phyloP scores from a whole-genome alignment of 768 basidiomycete genomes.

The Collybia sordida region DNA sequence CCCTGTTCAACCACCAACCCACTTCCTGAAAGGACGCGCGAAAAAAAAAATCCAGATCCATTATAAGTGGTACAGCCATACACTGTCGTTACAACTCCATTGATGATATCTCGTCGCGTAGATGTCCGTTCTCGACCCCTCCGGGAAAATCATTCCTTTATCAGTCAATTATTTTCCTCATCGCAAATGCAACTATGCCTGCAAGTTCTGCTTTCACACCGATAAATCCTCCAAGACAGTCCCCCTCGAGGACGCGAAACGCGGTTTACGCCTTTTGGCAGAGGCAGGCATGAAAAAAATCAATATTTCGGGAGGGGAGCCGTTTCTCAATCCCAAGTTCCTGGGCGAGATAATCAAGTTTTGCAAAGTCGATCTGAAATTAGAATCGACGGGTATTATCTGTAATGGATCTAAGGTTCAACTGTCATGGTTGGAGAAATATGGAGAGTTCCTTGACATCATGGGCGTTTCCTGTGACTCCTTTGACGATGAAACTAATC shows the following conservation, averaged over 20 bases:
- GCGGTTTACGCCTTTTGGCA: neutral
- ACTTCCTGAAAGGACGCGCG: no score
- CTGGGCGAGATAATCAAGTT: slow-evolving; percentile 3
- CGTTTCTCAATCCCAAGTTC: slow-evolving; percentile 6
- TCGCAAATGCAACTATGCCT: slow-evolving; percentile 4
- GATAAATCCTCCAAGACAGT: slow-evolving; percentile 2
- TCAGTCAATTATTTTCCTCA: slow-evolving; percentile 4
- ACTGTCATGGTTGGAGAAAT: slow-evolving; percentile 1
- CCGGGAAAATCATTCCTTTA: neutral
- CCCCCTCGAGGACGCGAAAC: slow-evolving; percentile 2
- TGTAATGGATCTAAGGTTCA: slow-evolving; percentile 5
- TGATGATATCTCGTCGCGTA: no score
- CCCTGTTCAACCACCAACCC: no score
- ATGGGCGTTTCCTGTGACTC: slow-evolving; percentile 23
- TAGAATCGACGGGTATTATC: slow-evolving; percentile 1
- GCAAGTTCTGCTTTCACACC: slow-evolving; percentile 5
- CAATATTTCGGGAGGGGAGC: neutral
- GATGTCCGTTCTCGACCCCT: slow-evolving; percentile 1
- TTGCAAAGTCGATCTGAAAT: slow-evolving; percentile 1
- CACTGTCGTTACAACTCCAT: no score
- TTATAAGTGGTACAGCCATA: no score
- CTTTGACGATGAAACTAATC: slow-evolving; percentile 20
- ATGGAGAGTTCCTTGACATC: slow-evolving; percentile 7
- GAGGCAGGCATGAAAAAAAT: slow-evolving; percentile 1
- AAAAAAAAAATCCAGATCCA: no score